Conservation (phyloP, 2,329 filamentous ascomycete species). For the Falciphora oryzae region DNA sequence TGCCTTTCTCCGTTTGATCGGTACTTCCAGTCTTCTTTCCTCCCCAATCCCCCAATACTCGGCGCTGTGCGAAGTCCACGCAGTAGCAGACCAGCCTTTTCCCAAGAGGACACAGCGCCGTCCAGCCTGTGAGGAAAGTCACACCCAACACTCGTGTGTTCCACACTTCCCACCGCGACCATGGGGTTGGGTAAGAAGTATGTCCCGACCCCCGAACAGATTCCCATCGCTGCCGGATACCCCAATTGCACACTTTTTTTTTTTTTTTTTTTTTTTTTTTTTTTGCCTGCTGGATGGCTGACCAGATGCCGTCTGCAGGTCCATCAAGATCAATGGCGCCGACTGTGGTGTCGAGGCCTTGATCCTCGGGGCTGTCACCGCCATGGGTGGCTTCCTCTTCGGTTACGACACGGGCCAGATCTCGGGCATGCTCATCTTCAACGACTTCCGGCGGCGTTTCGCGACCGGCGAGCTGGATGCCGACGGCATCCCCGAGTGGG, state of each 20-base stretch:
- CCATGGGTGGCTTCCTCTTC: conserved; percentile 13
- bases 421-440: conserved; percentile 42
- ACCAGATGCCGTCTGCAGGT: not conserved
- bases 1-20: not conserved
- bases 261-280: no score
- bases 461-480: conserved; percentile 31
- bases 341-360: conserved; percentile 10
- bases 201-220: not conserved
- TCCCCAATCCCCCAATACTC: not conserved
- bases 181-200: not conserved
- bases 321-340: conserved; percentile 10
- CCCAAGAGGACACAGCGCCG: not conserved
- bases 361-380: conserved; percentile 9
- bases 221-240: not conserved
- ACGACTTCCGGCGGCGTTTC: conserved; percentile 52
- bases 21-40: not conserved
- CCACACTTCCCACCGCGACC: not conserved
- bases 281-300: not conserved
- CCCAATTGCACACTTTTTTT: no score
- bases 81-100: not conserved
- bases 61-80: not conserved
- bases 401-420: conserved; percentile 60
- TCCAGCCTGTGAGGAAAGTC: not conserved
- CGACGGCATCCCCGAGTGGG: conserved; percentile 31
- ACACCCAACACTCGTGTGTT: not conserved